Conservation (phyloP, 768 basidiomycete genomes). For the Naematelia aurantialba region DNA sequence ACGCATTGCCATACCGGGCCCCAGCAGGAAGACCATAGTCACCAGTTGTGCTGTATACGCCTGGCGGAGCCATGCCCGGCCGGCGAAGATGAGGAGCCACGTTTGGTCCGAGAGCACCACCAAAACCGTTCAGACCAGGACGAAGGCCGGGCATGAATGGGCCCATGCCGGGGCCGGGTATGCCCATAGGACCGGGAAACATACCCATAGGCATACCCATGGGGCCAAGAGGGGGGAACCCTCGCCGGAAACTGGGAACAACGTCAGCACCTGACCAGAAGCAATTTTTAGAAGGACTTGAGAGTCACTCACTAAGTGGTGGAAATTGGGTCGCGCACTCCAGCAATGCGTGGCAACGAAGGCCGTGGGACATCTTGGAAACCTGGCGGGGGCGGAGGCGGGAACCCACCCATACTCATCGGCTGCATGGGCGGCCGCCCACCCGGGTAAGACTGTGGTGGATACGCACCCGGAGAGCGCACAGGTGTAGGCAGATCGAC, state of each 20-base stretch:
- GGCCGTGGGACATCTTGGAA: constrained; percentile 44
- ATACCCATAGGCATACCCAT: constrained; percentile 43
- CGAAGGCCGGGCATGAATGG: constrained; percentile 48
- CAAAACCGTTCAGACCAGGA: constrained; percentile 46
- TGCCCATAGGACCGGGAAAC: constrained; percentile 46
- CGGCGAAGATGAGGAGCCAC: constrained; percentile 45
- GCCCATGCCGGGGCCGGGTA: constrained; percentile 48
- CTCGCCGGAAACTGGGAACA: constrained; percentile 36
- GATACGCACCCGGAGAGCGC: constrained; percentile 20
- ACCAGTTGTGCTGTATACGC: constrained; percentile 37
- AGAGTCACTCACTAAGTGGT: constrained; percentile 47
- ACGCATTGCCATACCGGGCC: constrained; percentile 31
- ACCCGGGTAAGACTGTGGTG: constrained; percentile 4
- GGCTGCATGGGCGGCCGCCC: constrained; percentile 15
- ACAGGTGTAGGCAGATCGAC: constrained; percentile 46
- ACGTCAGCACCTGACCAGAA: constrained; percentile 6
- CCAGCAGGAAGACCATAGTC: constrained; percentile 47
- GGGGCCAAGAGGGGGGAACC: constrained; percentile 44
- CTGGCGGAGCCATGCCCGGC: constrained; percentile 47
- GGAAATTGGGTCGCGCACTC: constrained; percentile 48
- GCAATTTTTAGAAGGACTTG: background rate
- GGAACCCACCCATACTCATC: background rate
- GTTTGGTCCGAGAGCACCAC: constrained; percentile 49
- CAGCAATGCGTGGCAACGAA: constrained; percentile 44
- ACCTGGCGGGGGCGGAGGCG: constrained; percentile 25